Conservation (phyloP, 2,329 filamentous ascomycete genomes). For the Trichoderma semiorbis region DNA sequence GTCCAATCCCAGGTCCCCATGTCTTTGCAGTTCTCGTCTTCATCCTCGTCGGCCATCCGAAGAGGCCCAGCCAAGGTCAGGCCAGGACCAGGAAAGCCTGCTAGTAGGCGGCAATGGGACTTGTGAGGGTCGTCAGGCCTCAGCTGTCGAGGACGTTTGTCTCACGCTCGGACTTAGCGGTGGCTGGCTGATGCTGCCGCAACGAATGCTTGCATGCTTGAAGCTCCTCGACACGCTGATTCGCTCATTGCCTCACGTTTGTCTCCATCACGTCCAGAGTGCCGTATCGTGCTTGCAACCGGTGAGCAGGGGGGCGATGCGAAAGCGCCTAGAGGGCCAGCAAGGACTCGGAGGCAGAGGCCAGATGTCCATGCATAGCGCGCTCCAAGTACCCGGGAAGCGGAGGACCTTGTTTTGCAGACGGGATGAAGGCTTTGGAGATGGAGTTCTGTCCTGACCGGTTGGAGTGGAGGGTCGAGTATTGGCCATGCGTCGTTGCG, state of each 20-base stretch:
- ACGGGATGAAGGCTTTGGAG: neutral
- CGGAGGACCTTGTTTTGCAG: neutral
- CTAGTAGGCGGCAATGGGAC: neutral
- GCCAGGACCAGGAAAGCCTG: neutral
- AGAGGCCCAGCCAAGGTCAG: neutral
- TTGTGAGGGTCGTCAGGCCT: neutral
- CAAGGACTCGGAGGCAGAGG: neutral
- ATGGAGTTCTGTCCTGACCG: neutral
- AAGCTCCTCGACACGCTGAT: neutral
- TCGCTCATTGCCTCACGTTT: neutral
- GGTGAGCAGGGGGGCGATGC: slow-evolving; percentile 9
- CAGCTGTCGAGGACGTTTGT: neutral
- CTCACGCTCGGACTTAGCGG: slow-evolving; percentile 8
- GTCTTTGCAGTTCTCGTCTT: neutral
- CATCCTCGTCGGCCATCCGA: neutral
- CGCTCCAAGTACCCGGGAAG: neutral
- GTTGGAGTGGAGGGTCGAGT: neutral
- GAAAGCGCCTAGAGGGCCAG: neutral
- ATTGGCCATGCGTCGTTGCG: neutral
- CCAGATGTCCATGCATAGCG: neutral
- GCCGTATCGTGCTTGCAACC: slow-evolving; percentile 3
- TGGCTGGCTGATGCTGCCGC: slow-evolving; percentile 1
- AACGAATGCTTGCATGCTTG: neutral
- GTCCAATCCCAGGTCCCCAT: neutral
- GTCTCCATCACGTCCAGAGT: slow-evolving; percentile 1